Base-by-base conservation (phyloP, 2,329 filamentous ascomycete species). In the Neocatenulostroma microsporum region DNA sequence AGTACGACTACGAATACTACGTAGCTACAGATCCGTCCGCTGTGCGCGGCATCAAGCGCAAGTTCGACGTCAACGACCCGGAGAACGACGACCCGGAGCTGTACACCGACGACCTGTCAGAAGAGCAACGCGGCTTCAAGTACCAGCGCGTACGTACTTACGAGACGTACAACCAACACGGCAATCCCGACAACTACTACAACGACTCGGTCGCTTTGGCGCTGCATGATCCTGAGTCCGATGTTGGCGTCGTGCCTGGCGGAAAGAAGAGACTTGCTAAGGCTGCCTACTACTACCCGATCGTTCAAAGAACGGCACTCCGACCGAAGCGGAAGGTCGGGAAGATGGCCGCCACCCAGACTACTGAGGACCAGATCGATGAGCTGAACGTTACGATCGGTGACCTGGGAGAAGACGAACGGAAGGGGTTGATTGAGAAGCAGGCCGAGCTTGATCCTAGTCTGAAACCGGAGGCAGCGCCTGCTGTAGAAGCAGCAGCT, bases 231-330 rank as follows among this genome's bases (percentile, higher is more conserved):
- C 65, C 68, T 0, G 63, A 66, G 20, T 35, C 41, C 3, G 53
- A 55, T 3, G 45, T 46, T 6, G 50, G 41, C n/a, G 31, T 32
- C 2, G 53, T 49, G n/a, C 57, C 59, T 23, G 46, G 49, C 9
- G 47, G 47, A 14, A 65, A 61, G 40, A 62, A 63, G 34, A 30
- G 59, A 39, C 44, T 67, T 41, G 59, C 61, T 42, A 72, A 71
- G 50, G 76, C 65, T 1, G 76, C 76, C 11, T 80, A 77, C 55
- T 76, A 76, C 54, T 80, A 80, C 43, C 74, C 76, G 0, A 71
- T 80, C 36, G 57, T 70, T 14, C 69, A 72, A 50, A 70, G 72
- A 51, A 71, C 70, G n/a, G 66, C 65, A 15, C 62, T 80, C 31
- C 52, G 66, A 30, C 62, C 66, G 4, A 60, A 64, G 47, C 50